A percentile compares a stretch with the other conserved stretches of the same genome.
phyloP scores from a whole-genome alignment of 2,329 filamentous ascomycete species.

The Nakataea oryzae region DNA sequence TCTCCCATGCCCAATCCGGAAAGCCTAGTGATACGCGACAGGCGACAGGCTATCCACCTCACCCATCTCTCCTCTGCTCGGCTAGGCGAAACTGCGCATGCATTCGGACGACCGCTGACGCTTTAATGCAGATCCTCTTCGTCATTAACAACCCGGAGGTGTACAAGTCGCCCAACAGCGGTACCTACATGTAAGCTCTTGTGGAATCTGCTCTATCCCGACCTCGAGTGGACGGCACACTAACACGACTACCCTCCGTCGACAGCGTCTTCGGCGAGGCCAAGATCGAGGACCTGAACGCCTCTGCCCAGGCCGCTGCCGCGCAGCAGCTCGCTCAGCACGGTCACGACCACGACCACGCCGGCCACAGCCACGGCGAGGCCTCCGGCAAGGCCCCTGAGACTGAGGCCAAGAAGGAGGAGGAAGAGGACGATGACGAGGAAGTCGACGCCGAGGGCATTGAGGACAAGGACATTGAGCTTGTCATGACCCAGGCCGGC shows the following conservation, averaged over 20 bases:
- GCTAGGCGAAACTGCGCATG: not conserved
- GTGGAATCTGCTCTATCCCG: not conserved
- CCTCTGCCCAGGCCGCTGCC: constrained; percentile 89
- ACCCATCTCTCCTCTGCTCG: not conserved
- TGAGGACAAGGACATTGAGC: constrained; percentile 98
- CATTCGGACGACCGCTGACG: not conserved
- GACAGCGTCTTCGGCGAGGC: constrained; percentile 95
- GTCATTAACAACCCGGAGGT: constrained; percentile 99
- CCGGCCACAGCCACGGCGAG: constrained; percentile 55
- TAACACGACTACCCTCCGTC: not conserved
- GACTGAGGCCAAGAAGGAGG: constrained; percentile 62
- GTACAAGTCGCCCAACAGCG: constrained; percentile 98
- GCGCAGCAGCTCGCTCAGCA: constrained; percentile 87
- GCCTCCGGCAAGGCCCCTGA: constrained; percentile 46
- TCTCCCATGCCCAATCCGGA: not conserved
- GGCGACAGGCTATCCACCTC: not conserved
- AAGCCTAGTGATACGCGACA: not conserved
- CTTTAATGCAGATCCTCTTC: constrained; percentile 71
- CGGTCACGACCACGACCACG: constrained; percentile 53
- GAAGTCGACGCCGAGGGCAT: constrained; percentile 91
- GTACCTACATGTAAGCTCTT: constrained; percentile 91
- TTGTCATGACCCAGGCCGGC: constrained; percentile 95
- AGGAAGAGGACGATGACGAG: constrained; percentile 76
- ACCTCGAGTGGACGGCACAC: not conserved
- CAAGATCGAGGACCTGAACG: constrained; percentile 99